Evolutionary conservation across 2,329 filamentous ascomycete species (phyloP).

Genomic region (Aspergillus texensis): DNA sequence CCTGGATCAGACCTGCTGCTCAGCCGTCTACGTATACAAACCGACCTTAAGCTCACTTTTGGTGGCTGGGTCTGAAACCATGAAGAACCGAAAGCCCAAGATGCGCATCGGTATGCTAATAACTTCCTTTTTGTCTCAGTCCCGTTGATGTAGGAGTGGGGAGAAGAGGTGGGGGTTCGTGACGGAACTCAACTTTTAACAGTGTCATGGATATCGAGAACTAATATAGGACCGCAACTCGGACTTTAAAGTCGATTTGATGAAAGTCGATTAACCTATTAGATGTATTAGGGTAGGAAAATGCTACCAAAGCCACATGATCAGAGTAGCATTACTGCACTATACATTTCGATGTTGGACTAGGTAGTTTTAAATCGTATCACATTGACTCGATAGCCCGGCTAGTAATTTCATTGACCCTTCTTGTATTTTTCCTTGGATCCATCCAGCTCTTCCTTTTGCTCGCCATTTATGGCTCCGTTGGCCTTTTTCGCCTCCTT

Average conservation of each 20-base stretch:
- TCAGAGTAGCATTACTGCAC: slow-evolving; percentile 23
- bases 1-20: background rate
- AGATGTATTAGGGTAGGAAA: background rate
- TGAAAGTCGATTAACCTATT: background rate
- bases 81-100: background rate
- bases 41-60: background rate
- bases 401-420: slow-evolving; percentile 34
- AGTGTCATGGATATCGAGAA: background rate
- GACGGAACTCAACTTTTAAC: background rate
- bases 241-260: background rate
- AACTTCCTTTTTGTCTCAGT: background rate
- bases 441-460: slow-evolving; percentile 56
- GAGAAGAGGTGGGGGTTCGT: background rate
- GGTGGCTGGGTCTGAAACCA: background rate
- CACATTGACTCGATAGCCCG: slow-evolving; percentile 22
- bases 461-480: slow-evolving; percentile 55
- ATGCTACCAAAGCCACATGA: background rate
- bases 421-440: slow-evolving; percentile 63
- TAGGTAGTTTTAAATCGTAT: slow-evolving; percentile 31
- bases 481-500: slow-evolving; percentile 58
- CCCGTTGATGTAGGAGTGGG: background rate
- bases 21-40: background rate
- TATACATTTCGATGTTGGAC: slow-evolving; percentile 30
- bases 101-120: background rate
- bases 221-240: background rate